Evolutionary conservation across 306 rosid species (phyloP).

Genomic region (Glycine latifolia): DNA sequence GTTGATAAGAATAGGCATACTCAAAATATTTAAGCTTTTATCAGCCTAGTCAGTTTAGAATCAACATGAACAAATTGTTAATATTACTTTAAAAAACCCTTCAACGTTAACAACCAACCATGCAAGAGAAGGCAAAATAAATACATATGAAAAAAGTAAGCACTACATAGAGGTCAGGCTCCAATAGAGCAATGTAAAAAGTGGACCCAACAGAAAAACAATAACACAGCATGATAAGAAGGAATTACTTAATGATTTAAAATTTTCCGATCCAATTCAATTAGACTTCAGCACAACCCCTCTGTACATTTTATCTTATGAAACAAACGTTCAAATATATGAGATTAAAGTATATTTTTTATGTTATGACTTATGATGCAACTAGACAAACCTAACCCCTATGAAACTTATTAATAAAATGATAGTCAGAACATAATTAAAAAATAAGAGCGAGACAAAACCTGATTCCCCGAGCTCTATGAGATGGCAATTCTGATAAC

Average conservation of each 20-base stretch:
- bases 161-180: constrained; percentile 2
- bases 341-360: constrained; percentile 4
- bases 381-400: constrained; percentile 14
- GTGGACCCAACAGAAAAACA: not conserved
- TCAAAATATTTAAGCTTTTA: not conserved
- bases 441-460: constrained; percentile 42
- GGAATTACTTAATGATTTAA: constrained; percentile 1
- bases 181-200: not conserved
- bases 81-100: not conserved
- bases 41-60: not conserved
- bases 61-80: not conserved
- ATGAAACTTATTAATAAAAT: not conserved
- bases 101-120: constrained; percentile 21
- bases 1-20: constrained; percentile 14
- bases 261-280: constrained; percentile 24
- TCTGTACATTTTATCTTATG: not conserved
- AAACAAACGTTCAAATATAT: not conserved
- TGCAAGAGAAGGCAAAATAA: constrained; percentile 2
- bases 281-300: constrained; percentile 29
- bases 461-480: constrained; percentile 40
- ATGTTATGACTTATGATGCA: constrained; percentile 12
- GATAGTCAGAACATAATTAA: constrained; percentile 1
- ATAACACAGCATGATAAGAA: not conserved
- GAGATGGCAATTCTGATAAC: constrained; percentile 27
- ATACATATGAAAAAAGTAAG: not conserved